Conservation (phyloP, 148 eudicot genomes). For the Chenopodium formosanum region DNA sequence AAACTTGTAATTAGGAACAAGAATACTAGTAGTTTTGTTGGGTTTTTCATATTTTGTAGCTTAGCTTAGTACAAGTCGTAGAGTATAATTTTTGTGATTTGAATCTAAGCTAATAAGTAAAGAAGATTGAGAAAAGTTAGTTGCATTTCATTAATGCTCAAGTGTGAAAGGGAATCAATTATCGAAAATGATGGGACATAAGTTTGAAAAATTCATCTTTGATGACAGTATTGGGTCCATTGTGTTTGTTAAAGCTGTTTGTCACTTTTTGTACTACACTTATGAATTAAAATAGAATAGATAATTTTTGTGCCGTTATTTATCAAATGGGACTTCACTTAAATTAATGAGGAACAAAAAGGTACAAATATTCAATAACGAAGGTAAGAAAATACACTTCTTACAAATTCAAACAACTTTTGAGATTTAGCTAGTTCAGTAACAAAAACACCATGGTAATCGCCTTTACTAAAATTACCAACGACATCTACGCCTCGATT, state of each 20-base stretch:
- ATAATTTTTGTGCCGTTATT: neutral
- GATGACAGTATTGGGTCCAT: neutral
- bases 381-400: neutral
- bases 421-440: neutral
- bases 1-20: neutral
- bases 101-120: neutral
- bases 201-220: neutral
- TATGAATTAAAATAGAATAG: neutral
- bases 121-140: neutral
- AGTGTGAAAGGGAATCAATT: neutral
- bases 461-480: conserved; percentile 17
- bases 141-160: neutral
- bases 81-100: neutral
- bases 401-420: conserved; percentile 5
- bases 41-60: neutral
- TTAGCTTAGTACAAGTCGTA: neutral
- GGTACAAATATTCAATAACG: neutral
- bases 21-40: neutral
- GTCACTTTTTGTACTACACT: neutral
- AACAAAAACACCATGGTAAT: conserved; percentile 23
- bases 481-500: conserved; percentile 24
- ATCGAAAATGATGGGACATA: too few relatives aligned
- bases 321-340: too few relatives aligned
- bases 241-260: neutral
- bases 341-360: too few relatives aligned